phyloP scores from a whole-genome alignment of 768 basidiomycete species.

The Trametes villosa region DNA sequence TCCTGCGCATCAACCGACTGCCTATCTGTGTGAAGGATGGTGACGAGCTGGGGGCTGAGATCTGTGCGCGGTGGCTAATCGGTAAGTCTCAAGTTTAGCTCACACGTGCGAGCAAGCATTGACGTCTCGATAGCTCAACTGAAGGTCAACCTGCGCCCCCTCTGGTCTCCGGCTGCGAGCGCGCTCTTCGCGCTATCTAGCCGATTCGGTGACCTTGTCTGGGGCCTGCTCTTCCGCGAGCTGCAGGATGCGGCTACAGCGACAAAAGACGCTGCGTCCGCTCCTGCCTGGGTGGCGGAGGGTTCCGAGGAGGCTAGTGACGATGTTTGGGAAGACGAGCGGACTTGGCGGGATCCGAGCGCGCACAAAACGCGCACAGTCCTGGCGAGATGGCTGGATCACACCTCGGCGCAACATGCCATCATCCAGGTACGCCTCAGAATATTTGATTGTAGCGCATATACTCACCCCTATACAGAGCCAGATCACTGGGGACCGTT shows the following conservation, averaged over 20 bases:
- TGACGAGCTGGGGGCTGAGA: slow-evolving; percentile 60
- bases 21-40: slow-evolving; percentile 61
- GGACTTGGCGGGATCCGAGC: slow-evolving; percentile 76
- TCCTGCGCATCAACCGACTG: slow-evolving; percentile 75
- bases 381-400: slow-evolving; percentile 52
- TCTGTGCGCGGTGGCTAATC: slow-evolving; percentile 73
- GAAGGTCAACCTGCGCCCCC: slow-evolving; percentile 89
- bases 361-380: slow-evolving; percentile 61
- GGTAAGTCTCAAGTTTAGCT: slow-evolving; percentile 47
- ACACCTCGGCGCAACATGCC: slow-evolving; percentile 34
- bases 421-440: slow-evolving; percentile 38
- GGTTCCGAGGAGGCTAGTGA: slow-evolving; percentile 30
- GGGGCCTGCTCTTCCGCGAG: slow-evolving; percentile 72
- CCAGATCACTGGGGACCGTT: slow-evolving; percentile 52
- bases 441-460: background rate
- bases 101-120: background rate
- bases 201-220: slow-evolving; percentile 71
- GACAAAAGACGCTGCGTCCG: slow-evolving; percentile 4
- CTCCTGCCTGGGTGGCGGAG: slow-evolving; percentile 32
- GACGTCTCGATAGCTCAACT: slow-evolving; percentile 64
- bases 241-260: slow-evolving; percentile 43
- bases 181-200: slow-evolving; percentile 58
- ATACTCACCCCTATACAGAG: slow-evolving; percentile 34
- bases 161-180: slow-evolving; percentile 83
- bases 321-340: slow-evolving; percentile 64